Conservation (phyloP, 2,329 filamentous ascomycete genomes). For the Aspergillus novofumigatus region DNA sequence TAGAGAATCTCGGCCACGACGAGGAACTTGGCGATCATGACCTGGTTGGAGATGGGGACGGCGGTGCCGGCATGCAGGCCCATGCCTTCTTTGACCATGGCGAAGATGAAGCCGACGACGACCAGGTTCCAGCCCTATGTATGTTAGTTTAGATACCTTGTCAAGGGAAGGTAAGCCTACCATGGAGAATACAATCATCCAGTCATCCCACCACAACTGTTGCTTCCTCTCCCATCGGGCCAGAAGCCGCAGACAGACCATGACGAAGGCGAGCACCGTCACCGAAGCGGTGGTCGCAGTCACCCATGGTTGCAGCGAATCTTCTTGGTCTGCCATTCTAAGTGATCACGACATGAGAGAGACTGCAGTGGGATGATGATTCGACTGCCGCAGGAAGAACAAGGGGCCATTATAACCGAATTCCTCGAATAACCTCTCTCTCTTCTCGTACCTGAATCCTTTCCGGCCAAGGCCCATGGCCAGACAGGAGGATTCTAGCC, state of each 20-base stretch:
- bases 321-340: constrained; percentile 5
- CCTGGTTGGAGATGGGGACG: constrained; percentile 34
- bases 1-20: constrained; percentile 40
- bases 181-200: constrained; percentile 48
- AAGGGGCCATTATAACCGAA: neutral
- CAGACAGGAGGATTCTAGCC: neutral
- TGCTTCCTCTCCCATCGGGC: constrained; percentile 43
- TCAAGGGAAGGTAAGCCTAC: constrained; percentile 24
- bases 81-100: constrained; percentile 47
- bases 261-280: constrained; percentile 39
- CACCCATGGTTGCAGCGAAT: constrained; percentile 44
- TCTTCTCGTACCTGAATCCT: neutral
- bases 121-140: constrained; percentile 21
- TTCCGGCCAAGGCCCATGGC: no score
- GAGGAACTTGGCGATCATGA: constrained; percentile 26
- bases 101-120: constrained; percentile 47
- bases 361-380: neutral
- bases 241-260: constrained; percentile 40
- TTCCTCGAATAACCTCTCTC: neutral
- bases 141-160: neutral
- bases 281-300: constrained; percentile 40
- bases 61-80: constrained; percentile 44
- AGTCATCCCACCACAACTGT: constrained; percentile 51
- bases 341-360: neutral
- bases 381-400: neutral